Percentiles rank a stretch among this genome's conserved stretches.
Conservation (phyloP, 1,139 yeast genomes). For the Sporopachydermia cereana region DNA sequence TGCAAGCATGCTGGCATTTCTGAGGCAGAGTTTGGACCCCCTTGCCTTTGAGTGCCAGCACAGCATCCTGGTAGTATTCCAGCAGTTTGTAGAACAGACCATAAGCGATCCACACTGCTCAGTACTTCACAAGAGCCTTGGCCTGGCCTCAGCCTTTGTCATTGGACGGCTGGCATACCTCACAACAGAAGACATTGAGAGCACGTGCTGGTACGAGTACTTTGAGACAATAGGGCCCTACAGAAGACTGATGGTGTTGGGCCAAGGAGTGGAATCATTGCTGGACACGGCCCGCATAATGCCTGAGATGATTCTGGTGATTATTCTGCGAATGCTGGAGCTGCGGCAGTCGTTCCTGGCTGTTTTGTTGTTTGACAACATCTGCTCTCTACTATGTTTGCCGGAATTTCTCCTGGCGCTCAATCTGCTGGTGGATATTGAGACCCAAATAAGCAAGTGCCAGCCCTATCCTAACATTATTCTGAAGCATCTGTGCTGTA, state of each 20-base stretch:
- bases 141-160: not conserved
- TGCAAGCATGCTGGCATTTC: not conserved
- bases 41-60: not conserved
- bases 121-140: not conserved
- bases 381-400: not conserved
- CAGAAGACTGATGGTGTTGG: not conserved
- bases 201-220: slow-evolving; percentile 2
- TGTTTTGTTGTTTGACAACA: not conserved
- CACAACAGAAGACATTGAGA: slow-evolving; percentile 1
- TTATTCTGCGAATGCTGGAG: not conserved
- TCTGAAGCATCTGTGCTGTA: not conserved
- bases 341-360: not conserved
- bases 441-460: not conserved
- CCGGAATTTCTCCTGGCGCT: not conserved
- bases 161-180: not conserved
- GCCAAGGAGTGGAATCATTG: slow-evolving; percentile 1
- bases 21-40: not conserved
- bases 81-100: not conserved
- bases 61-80: not conserved
- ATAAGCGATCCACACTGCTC: too few species aligned
- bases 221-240: slow-evolving; percentile 3
- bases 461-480: not conserved
- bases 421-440: not conserved
- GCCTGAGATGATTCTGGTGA: slow-evolving; percentile 1
- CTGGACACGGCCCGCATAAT: not conserved